Conservation (phyloP, 495 filamentous ascomycete genomes). For the Hypoxylon subgilvum region DNA sequence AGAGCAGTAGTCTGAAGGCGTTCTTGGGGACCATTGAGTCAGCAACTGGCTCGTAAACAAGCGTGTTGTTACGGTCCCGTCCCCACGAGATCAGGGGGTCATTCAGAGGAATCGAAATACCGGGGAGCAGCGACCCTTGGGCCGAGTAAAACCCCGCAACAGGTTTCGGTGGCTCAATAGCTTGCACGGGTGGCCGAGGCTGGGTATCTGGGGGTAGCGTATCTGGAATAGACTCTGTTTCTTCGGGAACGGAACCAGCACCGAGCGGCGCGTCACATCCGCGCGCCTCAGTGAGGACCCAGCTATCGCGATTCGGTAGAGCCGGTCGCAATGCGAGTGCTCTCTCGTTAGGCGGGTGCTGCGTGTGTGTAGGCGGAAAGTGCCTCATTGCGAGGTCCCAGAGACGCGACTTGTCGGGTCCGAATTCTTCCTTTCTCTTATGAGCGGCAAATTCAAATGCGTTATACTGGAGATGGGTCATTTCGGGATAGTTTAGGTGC, state of each 20-base stretch:
- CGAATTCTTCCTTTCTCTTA: conserved; percentile 53
- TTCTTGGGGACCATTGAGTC: conserved; percentile 79
- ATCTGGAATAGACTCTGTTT: conserved; percentile 28
- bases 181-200: conserved; percentile 5
- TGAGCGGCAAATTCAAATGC: conserved; percentile 51
- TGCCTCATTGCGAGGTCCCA: conserved; percentile 57
- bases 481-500: conserved; percentile 61
- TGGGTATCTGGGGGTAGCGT: conserved; percentile 23
- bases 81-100: conserved; percentile 76
- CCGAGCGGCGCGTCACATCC: conserved; percentile 7
- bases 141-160: conserved; percentile 49
- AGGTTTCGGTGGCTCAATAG: conserved; percentile 20
- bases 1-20: conserved; percentile 78
- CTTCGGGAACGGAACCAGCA: conserved; percentile 8
- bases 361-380: conserved; percentile 47
- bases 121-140: conserved; percentile 53
- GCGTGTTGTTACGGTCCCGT: conserved; percentile 64
- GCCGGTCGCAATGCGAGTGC: conserved; percentile 25
- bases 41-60: conserved; percentile 60
- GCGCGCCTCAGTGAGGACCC: conserved; percentile 1
- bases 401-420: conserved; percentile 48
- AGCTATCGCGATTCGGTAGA: conserved; percentile 23
- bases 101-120: conserved; percentile 66
- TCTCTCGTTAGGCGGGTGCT: conserved; percentile 4
- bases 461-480: conserved; percentile 57